Conservation (phyloP, 2,329 filamentous ascomycete species). For the Teratosphaeriaceae sp. region DNA sequence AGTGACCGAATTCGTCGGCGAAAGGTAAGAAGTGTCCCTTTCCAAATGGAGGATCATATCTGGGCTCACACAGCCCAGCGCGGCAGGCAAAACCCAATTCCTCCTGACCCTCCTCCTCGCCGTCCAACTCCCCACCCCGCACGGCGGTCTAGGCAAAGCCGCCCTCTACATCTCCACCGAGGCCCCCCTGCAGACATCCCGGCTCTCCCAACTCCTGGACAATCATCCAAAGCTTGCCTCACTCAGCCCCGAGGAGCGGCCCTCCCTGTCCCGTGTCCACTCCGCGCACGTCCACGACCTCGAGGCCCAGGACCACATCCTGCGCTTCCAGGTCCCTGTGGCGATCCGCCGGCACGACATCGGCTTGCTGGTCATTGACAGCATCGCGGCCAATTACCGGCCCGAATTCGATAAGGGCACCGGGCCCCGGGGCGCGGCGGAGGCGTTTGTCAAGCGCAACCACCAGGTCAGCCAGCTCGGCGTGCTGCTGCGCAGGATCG, state of each 20-base stretch:
- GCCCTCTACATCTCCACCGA: constrained; percentile 94
- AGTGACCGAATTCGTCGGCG: constrained; percentile 84
- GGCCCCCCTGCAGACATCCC: constrained; percentile 71
- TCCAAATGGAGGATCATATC: neutral
- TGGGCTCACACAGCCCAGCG: constrained; percentile 45
- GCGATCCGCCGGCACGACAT: constrained; percentile 68
- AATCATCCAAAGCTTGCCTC: constrained; percentile 55
- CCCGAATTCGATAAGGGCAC: constrained; percentile 66
- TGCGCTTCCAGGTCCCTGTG: constrained; percentile 86
- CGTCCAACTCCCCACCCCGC: constrained; percentile 64
- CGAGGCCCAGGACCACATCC: constrained; percentile 91
- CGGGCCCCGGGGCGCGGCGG: constrained; percentile 23
- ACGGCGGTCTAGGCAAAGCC: constrained; percentile 62
- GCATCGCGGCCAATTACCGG: constrained; percentile 90
- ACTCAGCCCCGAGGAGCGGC: constrained; percentile 36
- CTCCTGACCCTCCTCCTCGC: constrained; percentile 78
- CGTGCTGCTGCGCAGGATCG: constrained; percentile 67
- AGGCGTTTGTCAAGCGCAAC: constrained; percentile 66
- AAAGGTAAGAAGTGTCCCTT: constrained; percentile 52
- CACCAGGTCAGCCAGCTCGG: constrained; percentile 72
- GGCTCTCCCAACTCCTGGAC: constrained; percentile 71
- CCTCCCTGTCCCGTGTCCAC: constrained; percentile 69
- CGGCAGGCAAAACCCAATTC: constrained; percentile 91
- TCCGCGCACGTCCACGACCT: constrained; percentile 82
- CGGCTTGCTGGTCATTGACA: constrained; percentile 81